Evolutionary conservation across 331 rosid species (phyloP).

Genomic region (Malus hybrid): DNA sequence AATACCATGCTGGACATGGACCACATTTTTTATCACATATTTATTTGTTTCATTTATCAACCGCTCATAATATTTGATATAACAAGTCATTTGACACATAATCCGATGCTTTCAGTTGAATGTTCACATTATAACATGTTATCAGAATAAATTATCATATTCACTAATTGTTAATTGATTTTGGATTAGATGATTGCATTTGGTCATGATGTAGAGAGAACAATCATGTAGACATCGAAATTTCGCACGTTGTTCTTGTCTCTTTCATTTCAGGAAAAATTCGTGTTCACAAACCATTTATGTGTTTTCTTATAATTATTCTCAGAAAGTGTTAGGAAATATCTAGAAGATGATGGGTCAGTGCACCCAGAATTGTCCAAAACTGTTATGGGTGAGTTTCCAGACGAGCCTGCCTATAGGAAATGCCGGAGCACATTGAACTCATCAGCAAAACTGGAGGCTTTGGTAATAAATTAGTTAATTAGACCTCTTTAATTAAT

Average conservation of each 20-base stretch:
- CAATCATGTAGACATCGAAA: too few species aligned
- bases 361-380: constrained; percentile 30
- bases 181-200: not conserved
- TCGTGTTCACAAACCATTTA: not conserved
- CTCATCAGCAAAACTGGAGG: constrained; percentile 54
- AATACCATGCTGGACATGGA: not conserved
- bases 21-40: not conserved
- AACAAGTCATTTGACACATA: not conserved
- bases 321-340: constrained; percentile 60
- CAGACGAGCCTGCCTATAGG: constrained; percentile 54
- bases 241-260: too few species aligned
- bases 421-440: constrained; percentile 55
- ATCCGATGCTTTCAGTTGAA: not conserved
- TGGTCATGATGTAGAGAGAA: not conserved
- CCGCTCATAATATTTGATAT: not conserved
- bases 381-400: constrained; percentile 50
- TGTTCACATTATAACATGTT: not conserved
- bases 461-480: constrained; percentile 31
- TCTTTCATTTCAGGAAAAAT: too few species aligned
- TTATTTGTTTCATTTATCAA: not conserved
- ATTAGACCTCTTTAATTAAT: not conserved
- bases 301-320: not conserved
- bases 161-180: not conserved
- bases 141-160: too few species aligned
- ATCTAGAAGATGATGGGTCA: constrained; percentile 44